Evolutionary conservation across 2,329 filamentous ascomycete genomes (phyloP), one percentile per base, ranked within the genome.

Genomic region (Fusarium praegraminearum): DNA sequence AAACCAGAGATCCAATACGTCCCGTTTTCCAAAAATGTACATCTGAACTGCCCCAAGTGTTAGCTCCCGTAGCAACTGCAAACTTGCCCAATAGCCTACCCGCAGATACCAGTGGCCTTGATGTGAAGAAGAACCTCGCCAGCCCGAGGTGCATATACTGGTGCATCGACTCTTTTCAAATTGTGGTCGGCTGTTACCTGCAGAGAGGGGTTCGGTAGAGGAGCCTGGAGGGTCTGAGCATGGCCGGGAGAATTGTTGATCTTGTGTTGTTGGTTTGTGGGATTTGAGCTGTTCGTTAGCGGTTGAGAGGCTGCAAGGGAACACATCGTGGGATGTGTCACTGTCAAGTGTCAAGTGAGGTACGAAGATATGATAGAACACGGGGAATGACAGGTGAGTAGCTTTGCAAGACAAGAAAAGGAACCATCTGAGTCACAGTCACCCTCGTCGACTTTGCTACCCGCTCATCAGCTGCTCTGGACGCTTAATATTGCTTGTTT

Each of bases 21-120:
- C 90, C 90, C 1, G 83, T 80, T 71, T 89, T 88, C 89, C 89
- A 91, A 70, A 91, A 89, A 75, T 92, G 89, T 67, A 91, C 85
- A 71, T 91, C 89, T 1, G 89, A 91, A 41, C 86, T 88, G 32
- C 24, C 12, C 20, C 13, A 20, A 11, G 38, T 7, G 43, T 24
- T 15, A 40, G 33, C 18, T 20, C 13, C 35, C 11, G 24, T 24
- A 41, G 22, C 16, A 7, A 9, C 13, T 22, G 6, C 20, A 11
- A 16, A 9, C 5, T n/a, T 50, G 35, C 12, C 62, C 78, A 30
- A 15, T 28, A 7, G 46, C 71, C 46, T 77, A 88, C 83, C 89
- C 89, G 78, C 89, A 91, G 38, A 91, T 87, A 44, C 89, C 89
- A 5, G 88, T 90, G 2, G 84, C 83, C 74, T 88, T 89, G 69